Base-by-base conservation (phyloP, 2,329 filamentous ascomycete species). In the Orbilia oligospora region DNA sequence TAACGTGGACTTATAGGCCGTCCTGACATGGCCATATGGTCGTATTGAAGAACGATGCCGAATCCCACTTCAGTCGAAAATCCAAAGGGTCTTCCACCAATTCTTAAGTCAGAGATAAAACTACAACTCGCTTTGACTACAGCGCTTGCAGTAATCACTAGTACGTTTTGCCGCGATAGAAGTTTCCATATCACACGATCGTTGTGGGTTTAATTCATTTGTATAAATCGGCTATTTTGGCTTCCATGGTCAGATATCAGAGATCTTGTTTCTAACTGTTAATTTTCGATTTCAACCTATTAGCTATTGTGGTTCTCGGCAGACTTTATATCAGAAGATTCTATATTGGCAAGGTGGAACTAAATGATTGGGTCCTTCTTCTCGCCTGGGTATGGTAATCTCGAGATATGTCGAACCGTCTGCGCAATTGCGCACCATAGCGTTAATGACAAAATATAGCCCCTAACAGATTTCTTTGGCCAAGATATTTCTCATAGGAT, bases 331-430 rank as follows among this genome's bases (percentile, higher is more conserved):
- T 68, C 6, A 44, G 68, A 33, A 72, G 33, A 38, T 68, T 55
- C 10, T 72, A 68, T 44, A 63, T 68, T 51, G 36, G 68, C 8
- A 71, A 56, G 18, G 30, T 72, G 16, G 68, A 78, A 18, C 3
- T 56, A 5, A 55, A 72, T 30, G 75, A 78, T 65, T 78, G 53
- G 68, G 36, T 72, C 27, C 46, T 72, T 20, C 24, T 55, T 64
- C 33, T 38, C 14, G 68, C 75, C 10, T 78, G 75, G 75, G 75
- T 78, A 72, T 10, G 75, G 2, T n/a, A n/a, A n/a, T n/a, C n/a
- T n/a, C n/a, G n/a, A 20, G 22, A 18, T n/a, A 38, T n/a, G 18
- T 5, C 5, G 0, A 55, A 38, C 10, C n/a, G n/a, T 38, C 5
- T 38, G 36, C 8, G 8, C 9, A 10, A 10, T 38, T 38, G 36